Base-by-base conservation (phyloP, 2,329 filamentous ascomycete species). In the Fusarium palustre region DNA sequence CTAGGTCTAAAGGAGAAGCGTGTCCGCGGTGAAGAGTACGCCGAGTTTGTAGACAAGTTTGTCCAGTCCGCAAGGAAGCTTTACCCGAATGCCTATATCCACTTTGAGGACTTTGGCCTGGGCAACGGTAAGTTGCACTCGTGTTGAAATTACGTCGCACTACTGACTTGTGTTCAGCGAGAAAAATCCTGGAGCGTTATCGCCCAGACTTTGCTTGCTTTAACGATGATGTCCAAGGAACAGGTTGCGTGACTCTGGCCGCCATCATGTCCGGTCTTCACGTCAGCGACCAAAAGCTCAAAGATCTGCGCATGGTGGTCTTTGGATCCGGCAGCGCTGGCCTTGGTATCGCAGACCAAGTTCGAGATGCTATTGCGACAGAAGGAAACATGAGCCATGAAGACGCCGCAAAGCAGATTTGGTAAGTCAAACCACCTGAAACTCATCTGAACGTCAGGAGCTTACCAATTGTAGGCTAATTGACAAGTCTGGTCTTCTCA, bases 181-280 rank as follows among this genome's bases (percentile, higher is more conserved):
- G 91, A 31, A 87, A 92, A 5, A 87, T 97, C 4, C 83, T 97
- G 1, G 92, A 97, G 63, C 86, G 84, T 36, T 97, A 96, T 73
- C 87, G 90, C 1, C 85, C 90, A 0, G 76, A 91, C 50, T 90
- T 95, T 10, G 85, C 93, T 0, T 97, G 93, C 77, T 97, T 97
- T 84, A 97, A 97, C 74, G 94, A 97, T 61, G 93, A 97, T 76
- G 90, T 97, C 0, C 93, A 97, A 78, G 94, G 93, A 2, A 97
- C 94, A 0, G 94, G 93, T 0, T 95, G 92, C 62, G 93, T 97
- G 1, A 95, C 94, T 0, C 85, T 97, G 0, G 93, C 93, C 0
- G 93, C 91, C 2, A 90, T 97, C 66, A 89, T 93, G 82, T 88
- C 93, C 0, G 93, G 88, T 0, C 82, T 94, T 10, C 88, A 92